Conservation (phyloP, 2,329 filamentous ascomycete genomes). For the Colletotrichum sp. region DNA sequence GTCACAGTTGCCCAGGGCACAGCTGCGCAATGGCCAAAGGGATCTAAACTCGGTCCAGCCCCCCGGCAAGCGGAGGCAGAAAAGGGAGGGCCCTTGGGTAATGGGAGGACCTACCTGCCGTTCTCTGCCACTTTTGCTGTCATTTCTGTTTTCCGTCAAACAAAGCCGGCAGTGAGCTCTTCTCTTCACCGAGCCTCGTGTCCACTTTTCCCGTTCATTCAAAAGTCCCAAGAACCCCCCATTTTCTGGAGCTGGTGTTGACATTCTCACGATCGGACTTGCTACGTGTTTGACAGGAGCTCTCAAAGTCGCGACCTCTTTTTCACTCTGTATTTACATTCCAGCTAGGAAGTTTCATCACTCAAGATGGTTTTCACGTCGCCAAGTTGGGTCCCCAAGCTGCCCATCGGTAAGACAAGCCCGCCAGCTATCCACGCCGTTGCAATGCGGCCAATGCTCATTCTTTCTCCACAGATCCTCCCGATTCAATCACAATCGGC, state of each 20-base stretch:
- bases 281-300: neutral
- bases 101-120: neutral
- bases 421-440: neutral
- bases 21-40: conserved; percentile 6
- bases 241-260: neutral
- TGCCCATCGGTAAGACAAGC: conserved; percentile 55
- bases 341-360: neutral
- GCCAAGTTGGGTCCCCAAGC: conserved; percentile 64
- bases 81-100: neutral
- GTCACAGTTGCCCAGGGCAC: conserved; percentile 6
- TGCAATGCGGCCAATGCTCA: neutral
- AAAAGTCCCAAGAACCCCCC: conserved; percentile 1
- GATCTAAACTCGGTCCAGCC: conserved; percentile 8
- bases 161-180: neutral
- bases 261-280: neutral
- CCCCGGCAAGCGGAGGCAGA: neutral
- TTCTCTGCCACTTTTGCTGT: neutral
- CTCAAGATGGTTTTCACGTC: conserved; percentile 60
- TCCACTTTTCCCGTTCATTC: neutral
- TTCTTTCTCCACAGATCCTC: conserved; percentile 51
- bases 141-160: neutral
- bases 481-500: conserved; percentile 75
- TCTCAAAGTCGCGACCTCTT: neutral
- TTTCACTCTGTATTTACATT: neutral
- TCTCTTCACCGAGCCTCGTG: neutral